Conservation (phyloP, 257 asterid species). For the Apocynum venetum region DNA sequence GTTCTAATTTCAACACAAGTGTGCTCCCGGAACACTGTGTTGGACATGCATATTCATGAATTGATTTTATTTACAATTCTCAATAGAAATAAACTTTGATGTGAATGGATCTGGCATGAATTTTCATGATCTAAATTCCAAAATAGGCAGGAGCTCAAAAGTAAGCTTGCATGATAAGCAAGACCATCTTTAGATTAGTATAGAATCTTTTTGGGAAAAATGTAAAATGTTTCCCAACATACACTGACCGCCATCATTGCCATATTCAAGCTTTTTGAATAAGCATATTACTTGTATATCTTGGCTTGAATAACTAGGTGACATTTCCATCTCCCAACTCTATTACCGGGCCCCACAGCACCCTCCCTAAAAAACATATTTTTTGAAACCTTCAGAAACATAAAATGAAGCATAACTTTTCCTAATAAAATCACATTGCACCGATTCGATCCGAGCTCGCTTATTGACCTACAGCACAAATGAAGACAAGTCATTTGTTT, state of each 20-base stretch:
- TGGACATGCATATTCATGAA: neutral
- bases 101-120: neutral
- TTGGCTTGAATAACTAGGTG: neutral
- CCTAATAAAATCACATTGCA: neutral
- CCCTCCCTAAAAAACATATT: no score
- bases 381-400: neutral
- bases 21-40: neutral
- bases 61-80: neutral
- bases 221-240: neutral
- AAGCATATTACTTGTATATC: neutral
- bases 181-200: neutral
- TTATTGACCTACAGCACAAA: neutral
- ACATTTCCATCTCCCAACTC: slow-evolving; percentile 1
- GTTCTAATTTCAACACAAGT: neutral
- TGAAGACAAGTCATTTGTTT: neutral
- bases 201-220: no score
- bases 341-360: neutral
- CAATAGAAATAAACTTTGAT: neutral
- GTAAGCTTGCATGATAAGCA: neutral
- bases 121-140: neutral
- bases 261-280: neutral
- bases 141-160: neutral
- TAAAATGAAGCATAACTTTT: neutral
- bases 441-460: no score
- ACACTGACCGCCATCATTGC: neutral